These are phyloP conservation scores for Grifola frondosa DNA, from an alignment of 1,284 basidiomycete genomes.

Conservation along the genomic window DNA sequence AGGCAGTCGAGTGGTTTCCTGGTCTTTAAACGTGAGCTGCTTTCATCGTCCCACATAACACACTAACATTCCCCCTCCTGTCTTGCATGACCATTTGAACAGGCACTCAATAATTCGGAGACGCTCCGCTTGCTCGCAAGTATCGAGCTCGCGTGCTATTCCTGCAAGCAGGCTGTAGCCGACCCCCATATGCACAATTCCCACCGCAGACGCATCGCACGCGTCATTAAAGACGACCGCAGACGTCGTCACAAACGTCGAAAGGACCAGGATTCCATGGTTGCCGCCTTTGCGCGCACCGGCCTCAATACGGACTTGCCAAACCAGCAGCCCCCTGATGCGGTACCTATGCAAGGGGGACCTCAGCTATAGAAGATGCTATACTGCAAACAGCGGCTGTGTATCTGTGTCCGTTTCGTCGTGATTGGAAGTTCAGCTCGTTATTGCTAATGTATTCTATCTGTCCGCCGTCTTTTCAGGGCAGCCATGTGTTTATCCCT, in stretches of 20 bases:
- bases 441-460: slow-evolving; percentile 27
- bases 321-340: slow-evolving; percentile 7
- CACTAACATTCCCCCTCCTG: background rate
- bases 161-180: slow-evolving; percentile 60
- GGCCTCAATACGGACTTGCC: slow-evolving; percentile 37
- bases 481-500: background rate
- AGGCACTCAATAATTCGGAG: slow-evolving; percentile 79
- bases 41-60: background rate
- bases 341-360: no score
- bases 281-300: slow-evolving; percentile 72
- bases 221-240: slow-evolving; percentile 77
- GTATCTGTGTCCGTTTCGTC: no score
- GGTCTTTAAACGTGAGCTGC: slow-evolving; percentile 72
- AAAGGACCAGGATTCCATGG: slow-evolving; percentile 77
- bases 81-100: slow-evolving; percentile 1
- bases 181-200: slow-evolving; percentile 65
- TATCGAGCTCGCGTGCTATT: slow-evolving; percentile 78
- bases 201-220: slow-evolving; percentile 66
- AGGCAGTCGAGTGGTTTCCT: slow-evolving; percentile 69
- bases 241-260: slow-evolving; percentile 73
- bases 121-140: slow-evolving; percentile 75
- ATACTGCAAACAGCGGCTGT: no score
- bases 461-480: slow-evolving; percentile 13
- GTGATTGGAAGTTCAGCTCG: slow-evolving; percentile 17
- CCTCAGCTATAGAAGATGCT: no score